Conservation (phyloP, 2,329 filamentous ascomycete genomes). For the Neoscytalidium dimidiatum region DNA sequence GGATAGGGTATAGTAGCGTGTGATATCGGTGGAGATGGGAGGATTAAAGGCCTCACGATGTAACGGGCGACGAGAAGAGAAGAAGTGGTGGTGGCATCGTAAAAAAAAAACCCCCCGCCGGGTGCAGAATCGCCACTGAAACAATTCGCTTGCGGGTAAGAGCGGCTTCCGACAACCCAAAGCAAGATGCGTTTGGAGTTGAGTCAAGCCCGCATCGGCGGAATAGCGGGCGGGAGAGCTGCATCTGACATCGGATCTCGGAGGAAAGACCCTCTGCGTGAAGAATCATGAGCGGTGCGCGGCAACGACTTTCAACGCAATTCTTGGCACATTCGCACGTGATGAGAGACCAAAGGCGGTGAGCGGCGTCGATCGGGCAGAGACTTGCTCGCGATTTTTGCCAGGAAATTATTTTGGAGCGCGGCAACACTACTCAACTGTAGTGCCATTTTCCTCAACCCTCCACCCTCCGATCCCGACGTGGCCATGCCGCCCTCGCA, state of each 20-base stretch:
- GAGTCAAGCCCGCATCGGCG: not conserved
- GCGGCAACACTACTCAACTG: not conserved
- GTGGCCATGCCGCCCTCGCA: conserved; percentile 87
- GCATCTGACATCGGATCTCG: not conserved
- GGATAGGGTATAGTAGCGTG: not conserved
- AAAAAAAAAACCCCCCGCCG: not conserved
- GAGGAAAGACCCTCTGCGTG: not conserved
- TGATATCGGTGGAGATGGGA: not conserved
- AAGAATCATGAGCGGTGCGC: not conserved
- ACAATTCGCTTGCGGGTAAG: conserved; percentile 8
- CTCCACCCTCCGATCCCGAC: not conserved
- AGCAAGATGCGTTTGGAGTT: not conserved
- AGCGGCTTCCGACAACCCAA: not conserved
- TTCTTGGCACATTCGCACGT: not conserved
- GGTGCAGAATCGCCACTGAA: not conserved
- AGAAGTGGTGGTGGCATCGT: no score
- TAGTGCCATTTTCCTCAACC: no score
- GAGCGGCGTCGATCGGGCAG: not conserved
- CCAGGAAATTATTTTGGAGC: conserved; percentile 2
- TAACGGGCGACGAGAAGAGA: not conserved
- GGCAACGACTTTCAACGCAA: not conserved
- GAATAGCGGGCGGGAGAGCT: not conserved
- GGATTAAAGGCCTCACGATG: not conserved
- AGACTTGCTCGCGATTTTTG: conserved; percentile 1
- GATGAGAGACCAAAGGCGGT: not conserved